Percentiles rank a stretch among this genome's conserved stretches.
phyloP scores from a whole-genome alignment of 441 rosid species.

The Erysimum pusillum region DNA sequence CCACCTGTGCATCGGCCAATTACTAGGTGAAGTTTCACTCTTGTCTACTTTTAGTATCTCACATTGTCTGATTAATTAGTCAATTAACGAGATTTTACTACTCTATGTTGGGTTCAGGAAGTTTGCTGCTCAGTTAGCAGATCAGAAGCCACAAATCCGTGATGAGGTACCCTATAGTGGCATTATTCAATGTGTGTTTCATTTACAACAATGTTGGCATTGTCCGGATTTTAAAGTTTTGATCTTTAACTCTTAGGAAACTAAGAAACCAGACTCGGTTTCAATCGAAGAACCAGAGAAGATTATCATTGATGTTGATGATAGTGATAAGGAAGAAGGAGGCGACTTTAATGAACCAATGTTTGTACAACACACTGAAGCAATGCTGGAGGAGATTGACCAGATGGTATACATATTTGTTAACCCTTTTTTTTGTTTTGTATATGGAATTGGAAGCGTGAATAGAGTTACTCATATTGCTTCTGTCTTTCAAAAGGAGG shows the following conservation, averaged over 20 bases:
- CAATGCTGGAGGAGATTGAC: conserved; percentile 88
- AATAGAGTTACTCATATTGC: neutral
- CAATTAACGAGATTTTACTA: conserved; percentile 17
- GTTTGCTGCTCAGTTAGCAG: conserved; percentile 82
- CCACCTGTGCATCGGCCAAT: conserved; percentile 82
- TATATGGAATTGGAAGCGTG: conserved; percentile 22
- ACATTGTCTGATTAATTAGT: conserved; percentile 12
- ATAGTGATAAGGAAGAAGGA: conserved; percentile 33
- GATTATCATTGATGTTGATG: conserved; percentile 58
- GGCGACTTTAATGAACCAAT: conserved; percentile 63
- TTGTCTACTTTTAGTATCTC: conserved; percentile 21
- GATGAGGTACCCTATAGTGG: conserved; percentile 53
- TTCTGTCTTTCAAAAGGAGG: conserved; percentile 51
- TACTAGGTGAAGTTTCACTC: conserved; percentile 63
- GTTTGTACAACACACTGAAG: conserved; percentile 88
- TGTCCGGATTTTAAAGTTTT: neutral
- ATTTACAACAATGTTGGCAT: conserved; percentile 14
- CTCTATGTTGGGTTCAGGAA: conserved; percentile 57
- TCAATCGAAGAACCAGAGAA: conserved; percentile 55
- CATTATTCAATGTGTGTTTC: conserved; percentile 15
- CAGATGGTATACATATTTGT: conserved; percentile 62
- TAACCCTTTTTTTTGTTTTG: neutral
- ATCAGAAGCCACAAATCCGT: conserved; percentile 55
- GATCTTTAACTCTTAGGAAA: conserved; percentile 49
- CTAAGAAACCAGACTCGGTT: conserved; percentile 51